A percentile compares a stretch with the other conserved stretches of the same genome.
Conservation (phyloP, 768 basidiomycete genomes). For the Mycena maculata region DNA sequence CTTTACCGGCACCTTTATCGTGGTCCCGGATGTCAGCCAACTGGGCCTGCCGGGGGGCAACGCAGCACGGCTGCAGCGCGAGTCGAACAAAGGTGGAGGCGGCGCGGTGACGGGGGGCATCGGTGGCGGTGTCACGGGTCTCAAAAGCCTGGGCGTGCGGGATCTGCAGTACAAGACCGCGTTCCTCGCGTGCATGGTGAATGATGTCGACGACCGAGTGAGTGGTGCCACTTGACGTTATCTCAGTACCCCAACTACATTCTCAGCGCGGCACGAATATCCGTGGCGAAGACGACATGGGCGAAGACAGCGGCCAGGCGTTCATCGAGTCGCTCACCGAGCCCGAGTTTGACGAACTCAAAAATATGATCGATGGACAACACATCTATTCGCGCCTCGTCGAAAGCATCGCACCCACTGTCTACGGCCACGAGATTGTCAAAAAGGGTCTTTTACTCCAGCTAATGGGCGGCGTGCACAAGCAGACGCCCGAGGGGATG, state of each 20-base stretch:
- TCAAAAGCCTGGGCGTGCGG: slow-evolving; percentile 94
- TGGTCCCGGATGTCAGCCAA: slow-evolving; percentile 97
- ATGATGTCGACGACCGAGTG: slow-evolving; percentile 89
- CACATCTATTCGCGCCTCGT: slow-evolving; percentile 96
- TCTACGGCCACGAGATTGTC: slow-evolving; percentile 98
- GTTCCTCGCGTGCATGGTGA: slow-evolving; percentile 97
- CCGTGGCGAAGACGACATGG: slow-evolving; percentile 87
- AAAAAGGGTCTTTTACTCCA: slow-evolving; percentile 97
- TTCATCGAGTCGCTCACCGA: slow-evolving; percentile 92
- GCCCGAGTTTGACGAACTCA: slow-evolving; percentile 95
- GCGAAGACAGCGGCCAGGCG: slow-evolving; percentile 81
- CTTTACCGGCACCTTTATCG: slow-evolving; percentile 97
- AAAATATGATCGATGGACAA: slow-evolving; percentile 92
- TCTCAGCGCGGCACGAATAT: slow-evolving; percentile 85
- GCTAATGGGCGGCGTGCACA: slow-evolving; percentile 98
- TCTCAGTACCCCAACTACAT: slow-evolving; percentile 10
- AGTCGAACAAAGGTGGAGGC: slow-evolving; percentile 75
- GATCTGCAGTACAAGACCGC: slow-evolving; percentile 99
- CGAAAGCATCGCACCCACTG: slow-evolving; percentile 95
- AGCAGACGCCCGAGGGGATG: slow-evolving; percentile 96
- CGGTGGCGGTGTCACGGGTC: slow-evolving; percentile 88
- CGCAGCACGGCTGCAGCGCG: slow-evolving; percentile 88
- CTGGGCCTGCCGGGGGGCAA: slow-evolving; percentile 96
- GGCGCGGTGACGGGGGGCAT: slow-evolving; percentile 71
- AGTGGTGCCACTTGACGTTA: slow-evolving; percentile 46